phyloP scores from a whole-genome alignment of 2,329 filamentous ascomycete species.

The Aspergillus transmontanensis region DNA sequence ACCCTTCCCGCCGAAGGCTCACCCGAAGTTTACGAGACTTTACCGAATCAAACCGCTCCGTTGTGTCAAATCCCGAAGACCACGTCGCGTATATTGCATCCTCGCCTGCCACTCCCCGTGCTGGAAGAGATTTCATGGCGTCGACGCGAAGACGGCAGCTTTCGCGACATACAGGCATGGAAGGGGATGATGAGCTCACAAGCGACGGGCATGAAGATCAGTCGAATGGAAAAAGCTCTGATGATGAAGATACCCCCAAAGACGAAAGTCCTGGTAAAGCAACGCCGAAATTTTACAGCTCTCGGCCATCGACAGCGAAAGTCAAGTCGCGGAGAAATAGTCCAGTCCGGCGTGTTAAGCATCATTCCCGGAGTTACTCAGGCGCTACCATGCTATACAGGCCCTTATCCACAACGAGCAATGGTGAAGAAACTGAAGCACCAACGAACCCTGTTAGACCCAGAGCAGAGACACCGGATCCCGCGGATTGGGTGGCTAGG shows the following conservation, averaged over 20 bases:
- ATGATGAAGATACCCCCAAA: slow-evolving; percentile 15
- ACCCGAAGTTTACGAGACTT: slow-evolving; percentile 45
- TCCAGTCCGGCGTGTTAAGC: slow-evolving; percentile 38
- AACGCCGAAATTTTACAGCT: slow-evolving; percentile 39
- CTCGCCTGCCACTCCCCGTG: slow-evolving; percentile 41
- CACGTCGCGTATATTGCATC: slow-evolving; percentile 35
- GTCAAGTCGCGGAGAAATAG: slow-evolving; percentile 38
- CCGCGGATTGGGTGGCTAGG: slow-evolving; percentile 42
- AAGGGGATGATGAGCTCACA: slow-evolving; percentile 87
- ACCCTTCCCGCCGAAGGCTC: slow-evolving; percentile 47
- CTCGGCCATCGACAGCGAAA: slow-evolving; percentile 47
- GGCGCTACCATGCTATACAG: slow-evolving; percentile 84
- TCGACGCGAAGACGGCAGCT: slow-evolving; percentile 44
- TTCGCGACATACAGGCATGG: slow-evolving; percentile 72
- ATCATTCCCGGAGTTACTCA: slow-evolving; percentile 74
- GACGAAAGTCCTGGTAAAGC: slow-evolving; percentile 27
- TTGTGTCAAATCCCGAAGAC: slow-evolving; percentile 61
- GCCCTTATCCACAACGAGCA: slow-evolving; percentile 54
- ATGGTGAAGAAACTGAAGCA: slow-evolving; percentile 43
- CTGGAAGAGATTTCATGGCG: slow-evolving; percentile 28
- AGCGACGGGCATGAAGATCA: slow-evolving; percentile 72
- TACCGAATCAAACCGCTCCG: slow-evolving; percentile 55
- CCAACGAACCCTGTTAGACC: slow-evolving; percentile 24
- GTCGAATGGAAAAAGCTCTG: slow-evolving; percentile 22
- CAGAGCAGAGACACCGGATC: slow-evolving; percentile 34